These are phyloP conservation scores for Peronospora destructor DNA, from an alignment of 352 stramenopile species.

Conservation along the genomic window DNA sequence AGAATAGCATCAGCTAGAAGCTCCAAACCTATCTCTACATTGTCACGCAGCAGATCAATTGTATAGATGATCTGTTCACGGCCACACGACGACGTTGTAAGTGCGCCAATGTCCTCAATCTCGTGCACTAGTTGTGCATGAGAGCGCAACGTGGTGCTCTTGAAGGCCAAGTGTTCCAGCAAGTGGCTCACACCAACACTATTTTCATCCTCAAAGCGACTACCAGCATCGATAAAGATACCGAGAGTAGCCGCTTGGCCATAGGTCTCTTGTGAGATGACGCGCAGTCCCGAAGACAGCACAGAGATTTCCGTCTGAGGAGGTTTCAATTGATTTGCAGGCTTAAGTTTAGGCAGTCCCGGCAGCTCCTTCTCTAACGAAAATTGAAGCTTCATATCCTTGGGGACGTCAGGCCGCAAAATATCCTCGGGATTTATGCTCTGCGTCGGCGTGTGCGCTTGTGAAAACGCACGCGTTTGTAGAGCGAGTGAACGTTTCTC, in stretches of 20 bases:
- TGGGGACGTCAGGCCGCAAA: slow-evolving; percentile 39
- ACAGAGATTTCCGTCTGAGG: slow-evolving; percentile 90
- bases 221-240: slow-evolving; percentile 90
- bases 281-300: slow-evolving; percentile 90
- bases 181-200: slow-evolving; percentile 89
- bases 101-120: slow-evolving; percentile 90
- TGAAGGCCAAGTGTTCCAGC: slow-evolving; percentile 94
- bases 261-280: slow-evolving; percentile 96
- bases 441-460: slow-evolving; percentile 16
- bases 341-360: slow-evolving; percentile 73
- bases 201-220: slow-evolving; percentile 66
- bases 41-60: slow-evolving; percentile 93
- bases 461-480: slow-evolving; percentile 38
- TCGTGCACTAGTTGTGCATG: slow-evolving; percentile 84
- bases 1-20: slow-evolving; percentile 88
- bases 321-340: slow-evolving; percentile 68
- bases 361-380: slow-evolving; percentile 58
- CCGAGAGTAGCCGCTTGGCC: slow-evolving; percentile 92
- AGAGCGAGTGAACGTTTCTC: slow-evolving; percentile 8
- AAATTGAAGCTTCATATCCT: slow-evolving; percentile 39
- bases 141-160: slow-evolving; percentile 83
- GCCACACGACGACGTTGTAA: slow-evolving; percentile 85
- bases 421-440: slow-evolving; percentile 42
- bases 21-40: slow-evolving; percentile 85
- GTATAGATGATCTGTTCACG: slow-evolving; percentile 97